A percentile compares a stretch with the other conserved stretches of the same genome.
Conservation (phyloP, 2,329 filamentous ascomycete species). For the Neopestalotiopsis rosae region DNA sequence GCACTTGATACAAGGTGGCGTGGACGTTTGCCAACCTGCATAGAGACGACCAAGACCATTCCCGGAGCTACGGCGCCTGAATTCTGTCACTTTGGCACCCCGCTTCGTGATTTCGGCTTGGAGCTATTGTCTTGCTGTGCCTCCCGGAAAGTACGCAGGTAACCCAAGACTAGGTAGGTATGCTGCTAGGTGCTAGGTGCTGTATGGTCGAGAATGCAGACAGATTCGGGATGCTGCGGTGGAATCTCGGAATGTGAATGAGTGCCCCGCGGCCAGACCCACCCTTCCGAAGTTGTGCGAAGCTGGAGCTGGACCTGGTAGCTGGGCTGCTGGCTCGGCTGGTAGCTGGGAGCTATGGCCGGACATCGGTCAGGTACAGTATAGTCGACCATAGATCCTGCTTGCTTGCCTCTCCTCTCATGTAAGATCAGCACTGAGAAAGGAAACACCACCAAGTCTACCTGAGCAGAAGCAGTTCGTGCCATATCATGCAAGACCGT, state of each 20-base stretch:
- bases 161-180: neutral
- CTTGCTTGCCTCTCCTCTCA: neutral
- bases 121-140: neutral
- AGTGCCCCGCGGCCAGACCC: neutral
- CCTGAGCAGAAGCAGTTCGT: neutral
- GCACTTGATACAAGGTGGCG: conserved; percentile 14
- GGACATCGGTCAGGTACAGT: neutral
- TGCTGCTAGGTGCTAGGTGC: neutral
- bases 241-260: conserved; percentile 3
- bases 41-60: neutral
- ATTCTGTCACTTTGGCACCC: conserved; percentile 5
- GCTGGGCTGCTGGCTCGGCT: neutral
- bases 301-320: neutral
- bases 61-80: neutral
- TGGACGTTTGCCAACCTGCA: conserved; percentile 7
- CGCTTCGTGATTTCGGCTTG: conserved; percentile 14
- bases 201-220: neutral
- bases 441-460: neutral
- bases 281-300: conserved; percentile 10
- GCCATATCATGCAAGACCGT: neutral
- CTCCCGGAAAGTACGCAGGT: neutral
- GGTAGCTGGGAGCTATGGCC: neutral
- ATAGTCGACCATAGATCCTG: neutral
- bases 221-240: conserved; percentile 9
- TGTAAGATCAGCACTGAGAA: neutral